Evolutionary conservation across 495 filamentous ascomycete genomes (phyloP), one percentile per base, ranked within the genome.

Genomic region (Penicillium silybi): DNA sequence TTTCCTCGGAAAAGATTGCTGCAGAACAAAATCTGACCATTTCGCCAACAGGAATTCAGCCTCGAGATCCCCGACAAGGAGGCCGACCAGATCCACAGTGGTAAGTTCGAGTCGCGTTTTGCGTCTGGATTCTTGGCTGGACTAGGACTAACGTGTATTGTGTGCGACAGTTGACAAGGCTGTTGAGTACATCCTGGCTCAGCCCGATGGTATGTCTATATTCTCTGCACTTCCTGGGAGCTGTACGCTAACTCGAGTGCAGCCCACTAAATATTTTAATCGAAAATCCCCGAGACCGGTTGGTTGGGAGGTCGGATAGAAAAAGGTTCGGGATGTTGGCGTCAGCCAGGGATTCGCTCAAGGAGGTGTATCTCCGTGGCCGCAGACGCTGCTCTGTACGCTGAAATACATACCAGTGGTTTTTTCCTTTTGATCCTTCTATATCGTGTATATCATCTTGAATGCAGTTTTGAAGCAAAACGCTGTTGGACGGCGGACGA

Each of bases 1-100:
- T 53, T 57, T 41, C 48, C 58, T 62, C 52, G 52, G 41, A 46
- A 61, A 54, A 51, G 27, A 37, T 10, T 20, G 19, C 17, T 29
- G 27, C 32, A 23, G 37, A 35, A 32, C 40, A 39, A 46, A 58
- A 54, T 51, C 62, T 71, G 45, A 73, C 37, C 38, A 56, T 35
- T 51, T 35, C 43, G 19, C 25, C 43, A 60, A 71, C 66, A 97
- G 92, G 93, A 98, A 73, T 98, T 98, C 76, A 97, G 91, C 84
- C 93, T 98, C 76, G 93, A 98, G 83, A 98, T 98, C 71, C 95
- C 93, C 57, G 93, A 98, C 75, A 97, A 97, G 80, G 92, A 97
- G 65, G 95, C 93, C 57, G 93, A 98, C 76, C 80, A 82, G 57
- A 96, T 98, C 70, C 89, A 92, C 81, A 96, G 90, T 68, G 85